phyloP scores from a whole-genome alignment of 2,329 filamentous ascomycete species.

The Chlorencoelia australis region DNA sequence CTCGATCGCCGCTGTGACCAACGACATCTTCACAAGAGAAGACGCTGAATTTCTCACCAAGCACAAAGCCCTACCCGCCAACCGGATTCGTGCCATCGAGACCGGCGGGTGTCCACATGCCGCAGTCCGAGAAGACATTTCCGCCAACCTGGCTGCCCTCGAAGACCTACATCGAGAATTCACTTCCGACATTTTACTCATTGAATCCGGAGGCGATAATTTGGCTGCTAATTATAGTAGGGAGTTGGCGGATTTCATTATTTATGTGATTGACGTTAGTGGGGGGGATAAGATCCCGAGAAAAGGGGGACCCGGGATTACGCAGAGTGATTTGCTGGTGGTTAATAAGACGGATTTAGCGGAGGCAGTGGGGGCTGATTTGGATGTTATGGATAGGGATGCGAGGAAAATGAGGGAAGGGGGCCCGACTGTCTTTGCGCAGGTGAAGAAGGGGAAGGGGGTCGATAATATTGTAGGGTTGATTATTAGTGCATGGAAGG shows the following conservation, averaged over 20 bases:
- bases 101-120: slow-evolving; percentile 96
- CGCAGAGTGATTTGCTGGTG: slow-evolving; percentile 84
- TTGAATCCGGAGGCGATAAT: slow-evolving; percentile 94
- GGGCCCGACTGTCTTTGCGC: slow-evolving; percentile 89
- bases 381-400: slow-evolving; percentile 90
- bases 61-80: slow-evolving; percentile 70
- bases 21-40: slow-evolving; percentile 98
- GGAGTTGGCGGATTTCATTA: slow-evolving; percentile 92
- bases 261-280: slow-evolving; percentile 96
- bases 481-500: slow-evolving; percentile 86
- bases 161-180: slow-evolving; percentile 80
- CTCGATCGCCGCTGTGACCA: slow-evolving; percentile 90
- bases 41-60: slow-evolving; percentile 95
- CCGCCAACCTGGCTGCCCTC: slow-evolving; percentile 81
- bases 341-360: slow-evolving; percentile 98
- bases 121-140: slow-evolving; percentile 94
- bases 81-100: slow-evolving; percentile 89
- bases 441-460: slow-evolving; percentile 86
- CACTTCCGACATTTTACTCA: slow-evolving; percentile 73
- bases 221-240: slow-evolving; percentile 92
- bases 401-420: slow-evolving; percentile 91
- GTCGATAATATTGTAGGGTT: slow-evolving; percentile 81
- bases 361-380: slow-evolving; percentile 78
- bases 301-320: slow-evolving; percentile 95
- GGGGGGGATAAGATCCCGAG: slow-evolving; percentile 94